Percentiles rank a stretch among this genome's conserved stretches.
Evolutionary conservation across 1,139 yeast species (phyloP).

Genomic region (Spathaspora sp.): DNA sequence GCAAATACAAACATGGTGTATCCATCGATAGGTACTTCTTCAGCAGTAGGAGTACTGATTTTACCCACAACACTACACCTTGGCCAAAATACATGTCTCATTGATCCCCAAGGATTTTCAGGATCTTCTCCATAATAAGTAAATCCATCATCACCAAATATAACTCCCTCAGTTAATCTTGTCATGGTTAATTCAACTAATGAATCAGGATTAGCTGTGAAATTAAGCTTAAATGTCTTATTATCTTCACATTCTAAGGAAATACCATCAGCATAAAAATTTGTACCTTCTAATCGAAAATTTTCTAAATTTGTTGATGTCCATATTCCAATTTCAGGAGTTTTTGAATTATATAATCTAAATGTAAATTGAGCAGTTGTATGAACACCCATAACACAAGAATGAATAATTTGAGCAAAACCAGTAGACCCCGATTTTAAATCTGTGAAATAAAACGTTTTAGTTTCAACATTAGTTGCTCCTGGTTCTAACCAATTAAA

Average conservation of each 20-base stretch:
- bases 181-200: conserved; percentile 66
- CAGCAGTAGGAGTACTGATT: conserved; percentile 30
- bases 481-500: conserved; percentile 73
- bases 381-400: conserved; percentile 84
- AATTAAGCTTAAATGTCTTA: conserved; percentile 56
- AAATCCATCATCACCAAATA: conserved; percentile 85
- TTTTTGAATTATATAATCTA: conserved; percentile 59
- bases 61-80: conserved; percentile 71
- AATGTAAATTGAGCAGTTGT: conserved; percentile 96
- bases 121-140: conserved; percentile 83
- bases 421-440: conserved; percentile 67
- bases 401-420: conserved; percentile 92
- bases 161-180: conserved; percentile 75
- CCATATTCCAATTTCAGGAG: conserved; percentile 60
- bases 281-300: conserved; percentile 72
- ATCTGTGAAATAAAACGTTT: conserved; percentile 80
- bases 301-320: conserved; percentile 87
- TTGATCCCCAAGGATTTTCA: conserved; percentile 90
- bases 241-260: conserved; percentile 61
- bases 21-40: conserved; percentile 27
- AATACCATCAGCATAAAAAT: conserved; percentile 74
- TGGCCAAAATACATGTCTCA: conserved; percentile 98
- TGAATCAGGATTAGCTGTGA: conserved; percentile 68
- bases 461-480: conserved; percentile 92
- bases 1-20: conserved; percentile 92